A percentile compares a stretch with the other conserved stretches of the same genome.
These are phyloP conservation scores for Saitozyma podzolica DNA, from an alignment of 768 basidiomycete species.

Conservation along the genomic window DNA sequence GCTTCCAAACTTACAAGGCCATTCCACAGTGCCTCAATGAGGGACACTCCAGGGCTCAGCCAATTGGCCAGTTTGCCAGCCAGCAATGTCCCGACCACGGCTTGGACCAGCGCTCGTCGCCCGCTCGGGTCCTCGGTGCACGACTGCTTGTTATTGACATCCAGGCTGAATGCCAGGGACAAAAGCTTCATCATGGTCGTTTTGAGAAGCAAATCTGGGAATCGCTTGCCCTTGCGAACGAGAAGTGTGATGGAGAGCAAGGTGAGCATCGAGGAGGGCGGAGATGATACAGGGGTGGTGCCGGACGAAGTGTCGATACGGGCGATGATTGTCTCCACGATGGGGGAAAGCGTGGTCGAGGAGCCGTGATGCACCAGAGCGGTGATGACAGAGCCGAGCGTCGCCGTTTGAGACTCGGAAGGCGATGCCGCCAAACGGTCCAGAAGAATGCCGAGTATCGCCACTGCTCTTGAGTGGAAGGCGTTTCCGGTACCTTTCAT, in stretches of 20 bases:
- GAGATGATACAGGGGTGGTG: slow-evolving; percentile 10
- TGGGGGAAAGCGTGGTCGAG: slow-evolving; percentile 56
- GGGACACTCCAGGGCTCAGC: slow-evolving; percentile 43
- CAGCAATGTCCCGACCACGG: slow-evolving; percentile 36
- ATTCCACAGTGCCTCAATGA: slow-evolving; percentile 42
- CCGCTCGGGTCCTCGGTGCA: slow-evolving; percentile 8
- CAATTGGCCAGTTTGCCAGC: slow-evolving; percentile 49
- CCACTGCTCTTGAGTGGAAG: slow-evolving; percentile 71
- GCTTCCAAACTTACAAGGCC: slow-evolving; percentile 24
- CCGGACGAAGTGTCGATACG: not conserved
- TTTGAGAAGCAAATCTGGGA: slow-evolving; percentile 32
- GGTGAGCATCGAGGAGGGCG: slow-evolving; percentile 27
- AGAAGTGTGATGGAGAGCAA: slow-evolving; percentile 43
- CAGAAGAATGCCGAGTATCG: slow-evolving; percentile 65
- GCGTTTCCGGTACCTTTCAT: slow-evolving; percentile 57
- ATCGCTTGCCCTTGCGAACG: slow-evolving; percentile 47
- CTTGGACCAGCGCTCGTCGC: slow-evolving; percentile 25
- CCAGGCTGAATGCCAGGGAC: not conserved
- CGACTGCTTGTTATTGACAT: not conserved
- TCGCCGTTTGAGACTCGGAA: slow-evolving; percentile 2
- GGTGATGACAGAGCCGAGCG: slow-evolving; percentile 63
- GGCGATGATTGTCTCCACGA: slow-evolving; percentile 5
- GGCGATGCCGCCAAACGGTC: slow-evolving; percentile 57
- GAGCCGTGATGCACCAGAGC: slow-evolving; percentile 82
- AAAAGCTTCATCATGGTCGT: slow-evolving; percentile 35